Conservation (phyloP, 192 early-diverging fungal genomes). For the Backusella luteola region DNA sequence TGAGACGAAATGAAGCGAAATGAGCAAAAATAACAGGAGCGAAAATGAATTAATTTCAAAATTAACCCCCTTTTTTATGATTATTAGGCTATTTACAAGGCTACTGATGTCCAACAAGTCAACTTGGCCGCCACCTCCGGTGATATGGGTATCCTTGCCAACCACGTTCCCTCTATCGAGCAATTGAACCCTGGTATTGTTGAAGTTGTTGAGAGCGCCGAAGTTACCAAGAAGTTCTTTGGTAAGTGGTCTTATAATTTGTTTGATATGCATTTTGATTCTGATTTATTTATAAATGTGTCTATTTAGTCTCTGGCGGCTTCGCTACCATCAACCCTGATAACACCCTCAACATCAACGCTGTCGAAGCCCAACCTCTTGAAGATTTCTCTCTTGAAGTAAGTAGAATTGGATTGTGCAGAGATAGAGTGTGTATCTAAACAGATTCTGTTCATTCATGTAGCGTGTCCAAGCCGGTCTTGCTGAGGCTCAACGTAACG, state of each 20-base stretch:
- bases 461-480: conserved; percentile 70
- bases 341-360: conserved; percentile 96
- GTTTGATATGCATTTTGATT: no score
- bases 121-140: conserved; percentile 91
- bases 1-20: neutral
- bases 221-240: conserved; percentile 86
- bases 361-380: conserved; percentile 88
- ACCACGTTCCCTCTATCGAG: conserved; percentile 95
- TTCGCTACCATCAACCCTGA: conserved; percentile 97
- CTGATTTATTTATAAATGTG: no score
- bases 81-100: conserved; percentile 67
- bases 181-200: conserved; percentile 90
- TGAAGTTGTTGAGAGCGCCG: conserved; percentile 73
- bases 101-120: conserved; percentile 81
- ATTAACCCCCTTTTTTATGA: conserved; percentile 6
- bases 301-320: conserved; percentile 79
- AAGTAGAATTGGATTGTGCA: neutral
- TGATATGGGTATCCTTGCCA: conserved; percentile 97
- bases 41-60: neutral
- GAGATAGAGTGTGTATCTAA: neutral
- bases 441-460: neutral
- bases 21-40: neutral
- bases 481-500: conserved; percentile 78
- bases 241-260: conserved; percentile 47
- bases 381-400: conserved; percentile 86